A percentile compares a stretch with the other conserved stretches of the same genome.
These are phyloP conservation scores for Yarrowia divulgata DNA, from an alignment of 805 yeast genomes.

Conservation along the genomic window DNA sequence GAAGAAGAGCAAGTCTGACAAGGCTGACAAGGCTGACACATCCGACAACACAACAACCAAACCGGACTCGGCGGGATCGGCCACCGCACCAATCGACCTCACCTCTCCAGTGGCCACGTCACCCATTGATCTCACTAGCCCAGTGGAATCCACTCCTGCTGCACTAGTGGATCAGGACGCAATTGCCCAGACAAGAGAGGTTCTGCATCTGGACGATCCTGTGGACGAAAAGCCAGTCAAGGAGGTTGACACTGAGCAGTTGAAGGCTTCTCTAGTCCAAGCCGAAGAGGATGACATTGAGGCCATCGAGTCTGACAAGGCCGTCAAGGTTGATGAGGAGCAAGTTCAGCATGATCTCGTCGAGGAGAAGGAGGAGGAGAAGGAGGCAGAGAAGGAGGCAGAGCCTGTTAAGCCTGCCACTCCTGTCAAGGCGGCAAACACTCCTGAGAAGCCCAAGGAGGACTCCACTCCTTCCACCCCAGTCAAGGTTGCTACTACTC, in stretches of 20 bases:
- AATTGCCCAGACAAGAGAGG: conserved; percentile 3
- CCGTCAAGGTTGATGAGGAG: conserved; percentile 4
- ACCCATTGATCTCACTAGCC: conserved; percentile 13
- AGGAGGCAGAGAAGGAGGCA: too few relatives aligned
- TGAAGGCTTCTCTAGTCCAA: conserved; percentile 19
- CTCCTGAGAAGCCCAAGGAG: neutral
- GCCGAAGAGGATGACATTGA: conserved; percentile 1
- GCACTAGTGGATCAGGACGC: conserved; percentile 27
- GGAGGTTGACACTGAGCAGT: conserved; percentile 11
- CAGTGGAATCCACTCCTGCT: conserved; percentile 8
- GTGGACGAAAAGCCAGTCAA: neutral
- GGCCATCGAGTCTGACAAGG: conserved; percentile 2
- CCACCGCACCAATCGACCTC: conserved; percentile 6
- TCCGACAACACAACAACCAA: neutral
- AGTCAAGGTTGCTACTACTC: neutral
- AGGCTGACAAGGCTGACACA: neutral
- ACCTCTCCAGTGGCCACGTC: conserved; percentile 21
- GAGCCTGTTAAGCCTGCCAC: neutral
- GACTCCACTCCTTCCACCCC: neutral
- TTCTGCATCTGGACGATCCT: neutral
- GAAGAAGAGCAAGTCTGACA: neutral
- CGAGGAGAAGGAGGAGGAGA: conserved; percentile 1
- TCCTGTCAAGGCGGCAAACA: neutral
- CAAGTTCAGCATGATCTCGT: conserved; percentile 7
- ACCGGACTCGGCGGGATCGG: neutral